These are phyloP conservation scores for Hapsidospora chrysogenum DNA, from an alignment of 495 filamentous ascomycete species.

Conservation along the genomic window DNA sequence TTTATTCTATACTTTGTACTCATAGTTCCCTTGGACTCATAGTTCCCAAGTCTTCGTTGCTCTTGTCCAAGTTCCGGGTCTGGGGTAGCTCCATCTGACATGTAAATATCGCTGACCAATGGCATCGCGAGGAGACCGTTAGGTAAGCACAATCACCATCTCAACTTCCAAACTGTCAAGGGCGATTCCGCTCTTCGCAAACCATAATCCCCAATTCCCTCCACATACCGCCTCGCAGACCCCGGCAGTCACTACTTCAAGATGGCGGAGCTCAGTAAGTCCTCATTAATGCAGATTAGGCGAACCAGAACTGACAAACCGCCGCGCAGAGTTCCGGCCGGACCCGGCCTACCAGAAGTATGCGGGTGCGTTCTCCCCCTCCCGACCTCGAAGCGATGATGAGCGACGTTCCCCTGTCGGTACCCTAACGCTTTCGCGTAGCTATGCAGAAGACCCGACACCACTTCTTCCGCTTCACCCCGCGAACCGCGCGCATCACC, in stretches of 20 bases:
- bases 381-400: neutral
- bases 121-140: neutral
- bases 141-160: constrained; percentile 1
- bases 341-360: constrained; percentile 4
- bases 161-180: neutral
- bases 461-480: constrained; percentile 91
- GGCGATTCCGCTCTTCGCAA: neutral
- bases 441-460: constrained; percentile 74
- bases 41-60: too few species aligned
- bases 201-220: neutral
- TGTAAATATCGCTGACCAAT: too few species aligned
- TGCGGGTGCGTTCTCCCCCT: constrained; percentile 4
- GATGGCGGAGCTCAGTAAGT: constrained; percentile 1
- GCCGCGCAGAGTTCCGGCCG: constrained; percentile 2
- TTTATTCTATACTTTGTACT: too few species aligned
- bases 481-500: constrained; percentile 59
- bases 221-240: too few species aligned
- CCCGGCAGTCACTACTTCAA: neutral
- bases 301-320: neutral
- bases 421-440: constrained; percentile 23
- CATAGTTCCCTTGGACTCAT: too few species aligned
- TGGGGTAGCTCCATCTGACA: too few species aligned
- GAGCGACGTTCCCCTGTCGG: neutral
- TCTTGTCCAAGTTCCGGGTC: too few species aligned
- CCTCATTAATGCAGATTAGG: neutral